Evolutionary conservation across 805 yeast genomes (phyloP).

Genomic region (Schizosaccharomyces osmophilus): DNA sequence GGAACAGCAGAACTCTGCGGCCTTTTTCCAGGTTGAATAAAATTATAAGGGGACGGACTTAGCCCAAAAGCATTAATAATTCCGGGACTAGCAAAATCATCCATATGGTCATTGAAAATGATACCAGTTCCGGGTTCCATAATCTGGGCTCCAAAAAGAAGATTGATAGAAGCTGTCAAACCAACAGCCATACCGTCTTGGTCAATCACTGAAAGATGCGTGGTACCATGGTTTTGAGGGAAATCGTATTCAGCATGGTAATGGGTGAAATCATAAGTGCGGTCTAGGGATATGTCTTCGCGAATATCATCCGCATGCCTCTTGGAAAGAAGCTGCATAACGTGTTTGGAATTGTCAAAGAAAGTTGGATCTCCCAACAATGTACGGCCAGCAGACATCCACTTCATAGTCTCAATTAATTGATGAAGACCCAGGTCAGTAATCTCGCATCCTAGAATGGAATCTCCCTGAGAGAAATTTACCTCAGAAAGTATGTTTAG

Average conservation of each 20-base stretch:
- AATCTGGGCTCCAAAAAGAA: constrained; percentile 59
- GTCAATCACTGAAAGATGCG: constrained; percentile 69
- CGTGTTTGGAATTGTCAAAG: constrained; percentile 15
- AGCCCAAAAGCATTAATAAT: constrained; percentile 53
- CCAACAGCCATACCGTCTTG: constrained; percentile 50
- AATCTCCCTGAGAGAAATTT: constrained; percentile 13
- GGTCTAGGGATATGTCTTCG: constrained; percentile 26
- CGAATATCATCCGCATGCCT: constrained; percentile 36
- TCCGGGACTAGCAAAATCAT: constrained; percentile 62
- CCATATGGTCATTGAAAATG: constrained; percentile 76
- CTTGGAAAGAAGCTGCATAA: constrained; percentile 21
- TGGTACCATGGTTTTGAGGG: constrained; percentile 70
- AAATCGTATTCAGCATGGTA: constrained; percentile 61
- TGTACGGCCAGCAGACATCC: constrained; percentile 76
- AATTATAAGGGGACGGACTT: constrained; percentile 60
- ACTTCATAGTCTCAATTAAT: constrained; percentile 68
- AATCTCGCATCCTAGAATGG: constrained; percentile 6
- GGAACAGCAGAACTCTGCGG: constrained; percentile 76
- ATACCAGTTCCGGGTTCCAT: constrained; percentile 67
- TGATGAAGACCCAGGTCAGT: constrained; percentile 32
- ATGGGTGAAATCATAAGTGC: constrained; percentile 42
- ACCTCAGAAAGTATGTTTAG: constrained; percentile 34
- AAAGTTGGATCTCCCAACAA: constrained; percentile 46
- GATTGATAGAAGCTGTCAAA: constrained; percentile 70
- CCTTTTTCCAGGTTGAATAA: constrained; percentile 46